These are phyloP conservation scores for Talaromyces thailandensis DNA, from an alignment of 495 filamentous ascomycete species.

Conservation along the genomic window DNA sequence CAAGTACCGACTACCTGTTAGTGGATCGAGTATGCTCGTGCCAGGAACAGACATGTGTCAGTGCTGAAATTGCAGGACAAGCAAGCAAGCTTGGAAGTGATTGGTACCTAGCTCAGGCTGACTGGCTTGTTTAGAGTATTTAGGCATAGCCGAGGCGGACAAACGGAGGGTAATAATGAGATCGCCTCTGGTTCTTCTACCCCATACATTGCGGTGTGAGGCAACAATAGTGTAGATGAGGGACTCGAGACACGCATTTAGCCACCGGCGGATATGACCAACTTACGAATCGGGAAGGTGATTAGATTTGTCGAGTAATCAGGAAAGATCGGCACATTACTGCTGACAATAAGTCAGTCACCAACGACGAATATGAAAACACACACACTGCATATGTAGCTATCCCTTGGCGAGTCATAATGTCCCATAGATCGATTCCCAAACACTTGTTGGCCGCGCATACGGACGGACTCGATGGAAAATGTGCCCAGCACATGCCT, in stretches of 20 bases:
- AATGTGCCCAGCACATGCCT: not conserved
- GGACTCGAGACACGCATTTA: not conserved
- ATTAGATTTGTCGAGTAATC: not conserved
- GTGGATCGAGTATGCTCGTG: not conserved
- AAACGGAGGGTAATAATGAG: not conserved
- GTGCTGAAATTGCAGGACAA: not conserved
- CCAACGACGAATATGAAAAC: not conserved
- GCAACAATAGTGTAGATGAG: not conserved
- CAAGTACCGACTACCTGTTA: not conserved
- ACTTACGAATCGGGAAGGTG: not conserved
- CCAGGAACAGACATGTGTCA: not conserved
- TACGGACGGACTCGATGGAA: not conserved
- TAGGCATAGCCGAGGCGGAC: not conserved
- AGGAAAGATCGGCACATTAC: not conserved
- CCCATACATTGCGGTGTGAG: not conserved
- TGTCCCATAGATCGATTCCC: not conserved
- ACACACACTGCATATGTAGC: not conserved
- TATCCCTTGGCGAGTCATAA: not conserved
- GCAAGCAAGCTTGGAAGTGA: not conserved
- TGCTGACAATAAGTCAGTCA: not conserved
- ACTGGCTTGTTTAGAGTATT: not conserved
- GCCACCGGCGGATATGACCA: not conserved
- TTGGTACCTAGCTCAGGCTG: no score
- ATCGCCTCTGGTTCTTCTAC: not conserved
- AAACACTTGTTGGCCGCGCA: not conserved